phyloP scores from a whole-genome alignment of 768 basidiomycete genomes.

The Pulveroboletus ravenelii region DNA sequence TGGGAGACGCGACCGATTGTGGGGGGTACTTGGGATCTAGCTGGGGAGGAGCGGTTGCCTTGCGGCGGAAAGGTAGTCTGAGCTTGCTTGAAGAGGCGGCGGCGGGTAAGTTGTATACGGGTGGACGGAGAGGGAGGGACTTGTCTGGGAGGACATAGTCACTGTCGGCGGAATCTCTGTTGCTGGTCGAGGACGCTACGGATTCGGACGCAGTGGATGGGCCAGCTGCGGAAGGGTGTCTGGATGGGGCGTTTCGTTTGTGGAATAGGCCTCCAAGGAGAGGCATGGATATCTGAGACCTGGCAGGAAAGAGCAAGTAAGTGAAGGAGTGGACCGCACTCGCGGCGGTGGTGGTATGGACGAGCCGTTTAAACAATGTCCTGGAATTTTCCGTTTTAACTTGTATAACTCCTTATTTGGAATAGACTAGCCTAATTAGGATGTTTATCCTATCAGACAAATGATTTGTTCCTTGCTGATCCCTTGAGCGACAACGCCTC shows the following conservation, averaged over 20 bases:
- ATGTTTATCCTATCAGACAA: conserved; percentile 6
- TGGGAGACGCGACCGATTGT: conserved; percentile 13
- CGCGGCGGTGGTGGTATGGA: background rate
- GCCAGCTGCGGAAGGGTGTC: background rate
- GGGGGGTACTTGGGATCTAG: conserved; percentile 4
- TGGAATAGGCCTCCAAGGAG: conserved; percentile 28
- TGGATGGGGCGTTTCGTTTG: conserved; percentile 13
- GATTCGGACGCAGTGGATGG: conserved; percentile 11
- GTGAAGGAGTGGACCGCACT: background rate
- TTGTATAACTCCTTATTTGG: conserved; percentile 12
- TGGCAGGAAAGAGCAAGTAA: background rate
- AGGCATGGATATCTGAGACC: conserved; percentile 21
- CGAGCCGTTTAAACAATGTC: conserved; percentile 7
- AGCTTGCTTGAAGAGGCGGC: conserved; percentile 41
- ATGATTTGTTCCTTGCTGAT: conserved; percentile 2
- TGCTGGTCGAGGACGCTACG: conserved; percentile 11
- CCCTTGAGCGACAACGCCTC: background rate
- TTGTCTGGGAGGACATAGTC: conserved; percentile 31
- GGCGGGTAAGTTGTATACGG: conserved; percentile 22
- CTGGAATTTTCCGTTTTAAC: conserved; percentile 5
- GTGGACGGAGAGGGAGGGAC: background rate
- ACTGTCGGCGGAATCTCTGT: conserved; percentile 26
- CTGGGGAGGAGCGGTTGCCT: conserved; percentile 17
- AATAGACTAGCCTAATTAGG: background rate
- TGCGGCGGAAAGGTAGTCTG: conserved; percentile 42